A percentile compares a stretch with the other conserved stretches of the same genome.
These are phyloP conservation scores for Drosera capensis DNA, from an alignment of 148 eudicot genomes.

Conservation along the genomic window DNA sequence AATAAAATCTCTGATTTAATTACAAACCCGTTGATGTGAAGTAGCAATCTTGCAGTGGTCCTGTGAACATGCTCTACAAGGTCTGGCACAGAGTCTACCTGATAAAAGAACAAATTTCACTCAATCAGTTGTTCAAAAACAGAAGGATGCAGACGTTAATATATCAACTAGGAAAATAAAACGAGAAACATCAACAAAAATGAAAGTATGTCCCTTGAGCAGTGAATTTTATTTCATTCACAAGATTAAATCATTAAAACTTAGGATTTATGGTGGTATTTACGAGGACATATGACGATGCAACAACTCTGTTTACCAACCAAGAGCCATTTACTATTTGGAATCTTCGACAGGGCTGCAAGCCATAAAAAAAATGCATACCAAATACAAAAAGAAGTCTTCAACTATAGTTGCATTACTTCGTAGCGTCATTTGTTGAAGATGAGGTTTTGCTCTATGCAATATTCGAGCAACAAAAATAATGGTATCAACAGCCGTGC, in stretches of 20 bases:
- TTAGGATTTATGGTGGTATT: no score
- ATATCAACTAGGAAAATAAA: no score
- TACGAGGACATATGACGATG: no score
- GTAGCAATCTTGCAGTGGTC: constrained; percentile 76
- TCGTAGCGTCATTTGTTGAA: constrained; percentile 71
- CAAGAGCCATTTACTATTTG: no score
- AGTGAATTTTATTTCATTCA: no score
- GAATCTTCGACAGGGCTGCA: background rate
- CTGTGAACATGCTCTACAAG: constrained; percentile 74
- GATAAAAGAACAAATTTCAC: constrained; percentile 11
- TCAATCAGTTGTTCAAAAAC: constrained; percentile 3
- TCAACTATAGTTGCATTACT: constrained; percentile 66
- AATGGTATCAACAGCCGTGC: constrained; percentile 73
- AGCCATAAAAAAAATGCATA: constrained; percentile 19
- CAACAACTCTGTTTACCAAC: no score
- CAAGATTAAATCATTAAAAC: no score
- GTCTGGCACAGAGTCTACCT: constrained; percentile 93
- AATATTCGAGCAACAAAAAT: constrained; percentile 71
- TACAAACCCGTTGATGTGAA: constrained; percentile 81
- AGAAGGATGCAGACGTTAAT: no score
- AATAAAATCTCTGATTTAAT: constrained; percentile 1
- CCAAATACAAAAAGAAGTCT: constrained; percentile 73
- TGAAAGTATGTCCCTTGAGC: no score
- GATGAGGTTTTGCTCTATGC: constrained; percentile 85
- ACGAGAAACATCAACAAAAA: no score